Evolutionary conservation across 2,329 filamentous ascomycete genomes (phyloP), one percentile per base, ranked within the genome.

Genomic region (Colletotrichum somersetense): DNA sequence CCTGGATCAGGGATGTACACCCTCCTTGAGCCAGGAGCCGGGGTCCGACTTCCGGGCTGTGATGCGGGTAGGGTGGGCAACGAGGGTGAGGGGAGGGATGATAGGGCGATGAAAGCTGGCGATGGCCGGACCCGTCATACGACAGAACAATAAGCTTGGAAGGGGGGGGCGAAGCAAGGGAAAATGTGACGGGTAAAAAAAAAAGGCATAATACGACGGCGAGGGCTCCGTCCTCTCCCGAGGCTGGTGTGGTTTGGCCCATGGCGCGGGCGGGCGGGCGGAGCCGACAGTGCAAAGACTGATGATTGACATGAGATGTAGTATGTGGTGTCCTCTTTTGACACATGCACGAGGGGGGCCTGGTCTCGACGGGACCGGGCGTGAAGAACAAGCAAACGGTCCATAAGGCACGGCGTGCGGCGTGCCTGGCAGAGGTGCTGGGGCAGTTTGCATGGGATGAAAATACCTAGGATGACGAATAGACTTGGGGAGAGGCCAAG

Each of bases 251-350:
- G 33, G 62, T 40, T 35, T 48, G 59, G 61, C 38, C 7, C n/a
- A 52, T 72, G 69, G 69, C 68, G 59, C 53, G 69, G 65, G 58
- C 69, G 69, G 69, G 59, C 65, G 69, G 69, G 59, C 65, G 69
- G 69, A 59, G 58, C 69, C 69, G 69, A 72, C 53, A 38, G 58
- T 52, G 38, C 40, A 44, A 68, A 68, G 58, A 64, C 65, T 72
- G 69, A 68, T 72, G 69, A 72, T 72, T 72, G 65, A 72, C 69
- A 68, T 62, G 46, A 72, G 69, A 72, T 63, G 65, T 64, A 58
- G 58, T 68, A 53, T 68, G 69, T 55, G 48, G 65, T 63, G 52
- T 63, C 58, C 8, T 46, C 40, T 59, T 68, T 68, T 63, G 69
- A 64, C 69, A 63, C 58, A 57, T 71, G 69, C 69, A 63, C 42